Percentiles rank a stretch among this genome's conserved stretches.
These are phyloP conservation scores for Leucosporidium yakuticum DNA, from an alignment of 768 basidiomycete genomes.

Conservation along the genomic window DNA sequence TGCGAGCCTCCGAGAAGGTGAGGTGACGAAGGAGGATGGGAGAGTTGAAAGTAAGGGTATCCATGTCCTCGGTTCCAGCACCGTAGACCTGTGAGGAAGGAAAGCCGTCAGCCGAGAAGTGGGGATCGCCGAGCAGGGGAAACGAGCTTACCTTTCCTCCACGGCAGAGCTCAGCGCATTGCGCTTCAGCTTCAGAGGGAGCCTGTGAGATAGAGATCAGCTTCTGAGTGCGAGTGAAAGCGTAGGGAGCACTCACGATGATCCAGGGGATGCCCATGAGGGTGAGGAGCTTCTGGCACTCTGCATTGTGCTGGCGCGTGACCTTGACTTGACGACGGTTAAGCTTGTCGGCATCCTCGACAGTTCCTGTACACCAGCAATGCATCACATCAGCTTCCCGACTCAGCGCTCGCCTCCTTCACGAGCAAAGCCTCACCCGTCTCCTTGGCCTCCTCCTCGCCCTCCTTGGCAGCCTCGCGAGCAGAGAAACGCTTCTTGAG, in stretches of 20 bases:
- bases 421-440: conserved; percentile 53
- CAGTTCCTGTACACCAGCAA: conserved; percentile 53
- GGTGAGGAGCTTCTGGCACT: conserved; percentile 74
- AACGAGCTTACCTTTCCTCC: conserved; percentile 67
- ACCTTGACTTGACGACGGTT: conserved; percentile 88
- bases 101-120: background rate
- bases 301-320: conserved; percentile 91
- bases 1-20: conserved; percentile 96
- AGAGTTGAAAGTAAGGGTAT: conserved; percentile 89
- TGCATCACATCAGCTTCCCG: background rate
- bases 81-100: conserved; percentile 69
- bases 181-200: conserved; percentile 96
- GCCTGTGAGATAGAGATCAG: conserved; percentile 53
- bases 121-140: background rate
- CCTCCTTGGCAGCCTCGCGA: conserved; percentile 88
- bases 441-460: conserved; percentile 93
- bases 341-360: conserved; percentile 86
- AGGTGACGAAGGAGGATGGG: conserved; percentile 91
- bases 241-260: conserved; percentile 54
- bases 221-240: background rate
- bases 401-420: background rate
- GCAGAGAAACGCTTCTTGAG: conserved; percentile 91
- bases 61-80: conserved; percentile 99
- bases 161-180: conserved; percentile 95
- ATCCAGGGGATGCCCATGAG: conserved; percentile 98